A percentile compares a stretch with the other conserved stretches of the same genome.
phyloP scores from a whole-genome alignment of 768 basidiomycete species.

The Boletus rubropictus region DNA sequence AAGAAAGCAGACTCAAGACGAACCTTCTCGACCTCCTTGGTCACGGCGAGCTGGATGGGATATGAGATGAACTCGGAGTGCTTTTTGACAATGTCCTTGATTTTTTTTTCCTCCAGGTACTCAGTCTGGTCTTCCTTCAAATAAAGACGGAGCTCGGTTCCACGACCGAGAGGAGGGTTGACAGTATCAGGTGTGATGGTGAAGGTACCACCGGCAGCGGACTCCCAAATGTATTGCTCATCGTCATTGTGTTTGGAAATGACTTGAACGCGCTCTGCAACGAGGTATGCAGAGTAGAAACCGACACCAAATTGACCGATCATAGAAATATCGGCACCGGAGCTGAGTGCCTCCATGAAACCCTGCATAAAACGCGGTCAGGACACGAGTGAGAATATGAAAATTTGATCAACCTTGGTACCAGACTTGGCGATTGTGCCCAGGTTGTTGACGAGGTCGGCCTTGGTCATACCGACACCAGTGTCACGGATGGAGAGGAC shows the following conservation, averaged over 20 bases:
- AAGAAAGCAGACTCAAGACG: slow-evolving; percentile 17
- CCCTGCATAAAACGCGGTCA: slow-evolving; percentile 46
- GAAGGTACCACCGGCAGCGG: slow-evolving; percentile 98
- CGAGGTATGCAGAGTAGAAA: slow-evolving; percentile 99
- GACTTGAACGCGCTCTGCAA: slow-evolving; percentile 97
- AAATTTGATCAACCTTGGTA: slow-evolving; percentile 57
- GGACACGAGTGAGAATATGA: not conserved
- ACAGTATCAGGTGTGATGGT: slow-evolving; percentile 92
- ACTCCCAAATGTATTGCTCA: slow-evolving; percentile 99
- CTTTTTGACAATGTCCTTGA: slow-evolving; percentile 99
- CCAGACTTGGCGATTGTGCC: slow-evolving; percentile 95
- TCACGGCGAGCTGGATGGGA: slow-evolving; percentile 96
- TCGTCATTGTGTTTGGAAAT: slow-evolving; percentile 99
- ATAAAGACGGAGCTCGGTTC: slow-evolving; percentile 86
- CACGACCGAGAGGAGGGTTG: slow-evolving; percentile 88
- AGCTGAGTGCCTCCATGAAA: slow-evolving; percentile 97
- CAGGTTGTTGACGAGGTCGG: slow-evolving; percentile 98
- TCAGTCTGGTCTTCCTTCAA: slow-evolving; percentile 99
- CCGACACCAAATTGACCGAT: slow-evolving; percentile 99
- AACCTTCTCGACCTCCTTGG: slow-evolving; percentile 99
- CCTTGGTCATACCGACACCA: slow-evolving; percentile 99
- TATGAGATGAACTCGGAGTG: slow-evolving; percentile 99
- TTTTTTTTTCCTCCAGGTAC: slow-evolving; percentile 98
- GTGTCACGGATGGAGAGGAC: slow-evolving; percentile 86
- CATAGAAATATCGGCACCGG: slow-evolving; percentile 90